A percentile compares a stretch with the other conserved stretches of the same genome.
These are phyloP conservation scores for Fusarium vanettenii DNA, from an alignment of 2,329 filamentous ascomycete genomes.

Conservation along the genomic window DNA sequence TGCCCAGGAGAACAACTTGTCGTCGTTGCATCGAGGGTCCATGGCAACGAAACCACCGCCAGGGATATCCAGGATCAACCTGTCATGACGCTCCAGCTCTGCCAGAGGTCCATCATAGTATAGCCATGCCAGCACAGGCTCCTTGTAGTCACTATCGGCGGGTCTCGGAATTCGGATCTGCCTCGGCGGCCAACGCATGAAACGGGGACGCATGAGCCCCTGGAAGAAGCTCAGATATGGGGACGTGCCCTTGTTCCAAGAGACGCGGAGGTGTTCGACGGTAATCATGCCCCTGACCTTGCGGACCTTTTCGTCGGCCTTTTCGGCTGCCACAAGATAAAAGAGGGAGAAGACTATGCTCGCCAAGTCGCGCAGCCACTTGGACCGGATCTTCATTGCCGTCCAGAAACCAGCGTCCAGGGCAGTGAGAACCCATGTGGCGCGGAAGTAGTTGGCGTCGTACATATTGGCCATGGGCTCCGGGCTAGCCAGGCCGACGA, in stretches of 20 bases:
- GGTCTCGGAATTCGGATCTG: conserved; percentile 88
- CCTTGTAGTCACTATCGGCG: conserved; percentile 80
- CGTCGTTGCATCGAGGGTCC: conserved; percentile 93
- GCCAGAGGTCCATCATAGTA: conserved; percentile 92
- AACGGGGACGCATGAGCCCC: conserved; percentile 77
- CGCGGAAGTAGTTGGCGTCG: conserved; percentile 90
- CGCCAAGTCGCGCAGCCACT: conserved; percentile 84
- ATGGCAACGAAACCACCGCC: conserved; percentile 97
- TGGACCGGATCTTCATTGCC: conserved; percentile 87
- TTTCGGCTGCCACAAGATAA: conserved; percentile 92
- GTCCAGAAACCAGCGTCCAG: conserved; percentile 98
- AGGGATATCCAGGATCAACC: conserved; percentile 88
- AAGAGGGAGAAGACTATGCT: conserved; percentile 88
- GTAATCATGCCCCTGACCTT: conserved; percentile 89
- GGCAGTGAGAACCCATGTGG: conserved; percentile 95
- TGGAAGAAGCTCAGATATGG: conserved; percentile 84
- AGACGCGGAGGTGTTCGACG: conserved; percentile 89
- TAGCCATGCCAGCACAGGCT: conserved; percentile 87
- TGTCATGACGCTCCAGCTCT: conserved; percentile 79
- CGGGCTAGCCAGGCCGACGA: conserved; percentile 89
- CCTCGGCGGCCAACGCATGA: conserved; percentile 84
- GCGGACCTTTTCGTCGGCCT: conserved; percentile 95
- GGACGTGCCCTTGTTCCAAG: conserved; percentile 94
- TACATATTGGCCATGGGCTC: conserved; percentile 97
- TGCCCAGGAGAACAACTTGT: conserved; percentile 93